phyloP scores from a whole-genome alignment of 345 rosid genomes.

The Heritiera littoralis region DNA sequence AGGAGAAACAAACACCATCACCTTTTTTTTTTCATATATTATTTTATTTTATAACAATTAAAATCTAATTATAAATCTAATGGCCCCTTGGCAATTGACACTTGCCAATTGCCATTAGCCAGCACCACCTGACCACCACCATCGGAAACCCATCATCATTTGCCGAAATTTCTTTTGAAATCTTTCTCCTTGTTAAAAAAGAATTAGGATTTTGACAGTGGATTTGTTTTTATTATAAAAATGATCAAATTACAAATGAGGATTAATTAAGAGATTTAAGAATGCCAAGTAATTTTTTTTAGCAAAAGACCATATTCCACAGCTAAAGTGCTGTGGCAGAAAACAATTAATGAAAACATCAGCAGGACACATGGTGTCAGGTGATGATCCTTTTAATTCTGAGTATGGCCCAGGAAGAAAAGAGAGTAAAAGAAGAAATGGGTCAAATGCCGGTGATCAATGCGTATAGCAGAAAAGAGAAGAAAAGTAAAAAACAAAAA shows the following conservation, averaged over 20 bases:
- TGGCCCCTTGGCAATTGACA: neutral
- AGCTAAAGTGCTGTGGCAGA: neutral
- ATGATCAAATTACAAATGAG: neutral
- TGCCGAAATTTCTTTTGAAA: neutral
- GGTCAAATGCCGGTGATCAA: constrained; percentile 6
- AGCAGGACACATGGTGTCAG: neutral
- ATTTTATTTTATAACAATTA: neutral
- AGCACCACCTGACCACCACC: neutral
- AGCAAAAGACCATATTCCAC: neutral
- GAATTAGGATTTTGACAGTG: neutral
- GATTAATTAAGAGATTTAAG: neutral
- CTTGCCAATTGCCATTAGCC: neutral
- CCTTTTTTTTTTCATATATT: neutral
- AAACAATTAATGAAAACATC: neutral
- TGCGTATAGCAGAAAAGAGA: neutral
- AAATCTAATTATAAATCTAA: neutral
- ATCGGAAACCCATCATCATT: neutral
- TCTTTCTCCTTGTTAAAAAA: neutral
- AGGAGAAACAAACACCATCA: neutral
- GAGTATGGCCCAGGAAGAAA: constrained; percentile 13
- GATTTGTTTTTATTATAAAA: neutral
- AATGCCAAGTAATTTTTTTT: neutral
- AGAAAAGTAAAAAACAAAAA: no score
- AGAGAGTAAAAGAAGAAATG: neutral
- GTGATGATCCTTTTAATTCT: neutral